Evolutionary conservation across 75 land plant species (phyloP), one percentile per base, ranked within the genome.

Genomic region (Picea glauca): DNA sequence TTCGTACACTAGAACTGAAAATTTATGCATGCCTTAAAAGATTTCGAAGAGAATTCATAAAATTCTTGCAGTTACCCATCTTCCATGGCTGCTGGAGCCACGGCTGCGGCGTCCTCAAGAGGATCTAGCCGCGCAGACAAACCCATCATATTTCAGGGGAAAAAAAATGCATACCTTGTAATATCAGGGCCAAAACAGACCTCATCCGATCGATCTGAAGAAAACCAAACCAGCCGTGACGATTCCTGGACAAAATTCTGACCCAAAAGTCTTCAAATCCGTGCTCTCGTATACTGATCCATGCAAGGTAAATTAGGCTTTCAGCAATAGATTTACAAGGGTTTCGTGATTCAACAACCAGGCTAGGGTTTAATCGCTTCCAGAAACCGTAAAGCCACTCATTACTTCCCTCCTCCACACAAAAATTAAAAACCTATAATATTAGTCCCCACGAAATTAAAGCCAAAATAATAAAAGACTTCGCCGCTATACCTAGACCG

Each of bases 321-420:
- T 70, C 56, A 20, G 43, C 50, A 9, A 38, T 40, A 32, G 15
- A 32, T 33, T 66, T 33, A 15, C 17, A 17, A 33, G n/a, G 17
- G 17, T 33, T 66, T 66, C 7, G 18, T 17, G 70, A 66, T 32
- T 66, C 74, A 70, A n/a, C 54, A 70, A 20, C 21, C 74, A n/a
- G n/a, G n/a, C n/a, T n/a, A 70, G 74, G 74, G 74, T 70, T 70
- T 70, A 70, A 43, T 70, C 56, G 46, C 74, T 20, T 70, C 26
- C 74, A 70, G 74, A 70, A 70, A 70, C 46, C 17, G 74, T 70
- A 43, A 70, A 70, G 54, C 74, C 54, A 33, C 9, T 50, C 56
- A 17, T 35, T 66, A 5, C 5, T 35, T 13, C 12, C 6, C 70
- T 35, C 70, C 70, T 66, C 70, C 70, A 17, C 70, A 33, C n/a